Percentiles rank a stretch among this genome's conserved stretches.
Conservation (phyloP, 768 basidiomycete genomes). For the Serendipita indica region DNA sequence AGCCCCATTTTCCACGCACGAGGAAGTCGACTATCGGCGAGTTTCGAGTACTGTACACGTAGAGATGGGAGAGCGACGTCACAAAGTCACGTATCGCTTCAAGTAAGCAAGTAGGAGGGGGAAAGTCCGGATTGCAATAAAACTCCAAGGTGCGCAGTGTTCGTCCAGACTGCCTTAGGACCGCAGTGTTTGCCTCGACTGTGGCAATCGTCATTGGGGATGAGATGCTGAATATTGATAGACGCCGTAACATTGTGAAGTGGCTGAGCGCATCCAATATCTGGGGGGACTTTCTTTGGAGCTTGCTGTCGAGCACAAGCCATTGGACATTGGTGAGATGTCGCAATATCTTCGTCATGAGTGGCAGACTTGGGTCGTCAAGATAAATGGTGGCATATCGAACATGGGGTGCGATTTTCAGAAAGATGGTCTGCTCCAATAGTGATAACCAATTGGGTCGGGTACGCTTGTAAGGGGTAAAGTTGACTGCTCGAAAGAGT, state of each 20-base stretch:
- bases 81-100: not conserved
- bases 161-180: not conserved
- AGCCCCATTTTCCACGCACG: not conserved
- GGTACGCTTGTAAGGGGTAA: not conserved
- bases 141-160: not conserved
- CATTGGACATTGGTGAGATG: not conserved
- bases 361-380: not conserved
- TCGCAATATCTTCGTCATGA: not conserved
- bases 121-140: not conserved
- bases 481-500: not conserved
- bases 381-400: not conserved
- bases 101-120: not conserved
- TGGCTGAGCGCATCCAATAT: not conserved
- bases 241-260: not conserved
- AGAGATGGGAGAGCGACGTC: not conserved
- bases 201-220: not conserved
- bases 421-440: not conserved
- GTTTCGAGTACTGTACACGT: not conserved
- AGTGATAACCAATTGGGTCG: not conserved
- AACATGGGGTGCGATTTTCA: not conserved
- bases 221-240: not conserved
- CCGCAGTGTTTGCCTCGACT: not conserved
- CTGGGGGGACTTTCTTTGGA: not conserved
- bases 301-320: not conserved
- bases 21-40: not conserved